Base-by-base conservation (phyloP, 306 rosid species). In the Spatholobus suberectus region DNA sequence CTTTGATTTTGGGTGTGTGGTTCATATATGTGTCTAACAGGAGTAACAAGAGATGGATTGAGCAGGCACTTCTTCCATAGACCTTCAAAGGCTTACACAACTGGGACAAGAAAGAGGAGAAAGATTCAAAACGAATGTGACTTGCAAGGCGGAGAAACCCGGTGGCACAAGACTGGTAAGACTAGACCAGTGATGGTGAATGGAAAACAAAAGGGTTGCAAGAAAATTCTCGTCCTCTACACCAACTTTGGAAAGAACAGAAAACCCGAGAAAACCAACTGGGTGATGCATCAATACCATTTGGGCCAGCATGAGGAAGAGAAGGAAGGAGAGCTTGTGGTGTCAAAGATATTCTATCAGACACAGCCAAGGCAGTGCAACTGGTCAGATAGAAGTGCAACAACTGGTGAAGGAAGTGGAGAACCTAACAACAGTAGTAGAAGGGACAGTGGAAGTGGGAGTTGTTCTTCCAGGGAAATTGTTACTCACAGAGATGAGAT, bases 211-310 rank as follows among this genome's bases (percentile, higher is more conserved):
- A 94, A 92, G 49, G 99, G 99, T 0, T 96, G 99, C 88, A 96
- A 96, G 92, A 96, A 96, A 59, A 96, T 96, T 77, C 88, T 96
- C 0, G 99, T 96, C 1, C 91, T 96, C 6, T 96, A 96, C 79
- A 96, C 98, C 11, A 96, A 96, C 81, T 96, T 96, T 7, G 99
- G 99, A 0, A 96, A 96, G 85, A 96, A 96, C 71, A 75, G 99
- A n/a, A 96, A 96, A 46, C 99, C 99, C 0, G 95, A 96, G 72
- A 96, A 96, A 85, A 96, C 99, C 18, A 96, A 94, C 44, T 96
- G 99, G 99, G 99, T 96, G n/a, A 96, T 96, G 99, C 99, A 96
- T 15, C 99, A 96, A 29, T 96, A 96, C 88, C 99, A 96, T 75
- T 73, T 96, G 13, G 99, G 99, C 1, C 92, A 90, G 57, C 89